Base-by-base conservation (phyloP, 164 flowering plant species). In the Santalum album region DNA sequence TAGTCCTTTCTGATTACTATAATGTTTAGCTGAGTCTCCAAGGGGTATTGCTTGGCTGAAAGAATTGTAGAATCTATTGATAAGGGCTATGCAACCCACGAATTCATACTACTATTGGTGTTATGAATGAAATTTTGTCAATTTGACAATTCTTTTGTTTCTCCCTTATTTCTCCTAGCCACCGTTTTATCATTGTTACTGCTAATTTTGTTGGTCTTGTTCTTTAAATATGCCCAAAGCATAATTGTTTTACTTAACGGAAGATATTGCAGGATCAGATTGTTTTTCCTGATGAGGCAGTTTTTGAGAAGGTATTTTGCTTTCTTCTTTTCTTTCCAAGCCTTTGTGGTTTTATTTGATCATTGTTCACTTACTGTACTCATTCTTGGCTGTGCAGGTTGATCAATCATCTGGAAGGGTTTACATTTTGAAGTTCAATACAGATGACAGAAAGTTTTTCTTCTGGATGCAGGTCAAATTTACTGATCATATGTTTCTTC, bases 381-480 rank as follows among this genome's bases (percentile, higher is more conserved):
- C 12, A 12, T 49, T 61, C 25, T 55, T 56, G 51, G 38, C 50
- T 43, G 32, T 46, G 53, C 65, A 91, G 98, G 90, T 92, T 60
- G 67, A 61, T 67, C 91, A 87, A 77, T 61, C 99, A 63, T 74
- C 95, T 60, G 99, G 77, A 58, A 81, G 99, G 70, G 95, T 92
- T 25, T 92, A 81, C 65, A 70, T 89, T 56, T 63, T 92, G 60
- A 92, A 89, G 82, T 92, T 92, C 72, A 83, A 56, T 53, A 83
- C 84, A 2, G 99, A 92, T 65, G 82, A 81, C 57, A 72, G 96
- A 69, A 89, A 68, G 76, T 83, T 80, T 68, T 84, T 89, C 77
- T 82, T 84, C 40, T 92, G 96, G 99, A 83, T 92, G 96, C 99
- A 92, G 87, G 98, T 92, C 26, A 51, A 61, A 1, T 54, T 55